These are phyloP conservation scores for Chytridium lagenaria DNA, from an alignment of 371 early-diverging fungal species.

Conservation along the genomic window DNA sequence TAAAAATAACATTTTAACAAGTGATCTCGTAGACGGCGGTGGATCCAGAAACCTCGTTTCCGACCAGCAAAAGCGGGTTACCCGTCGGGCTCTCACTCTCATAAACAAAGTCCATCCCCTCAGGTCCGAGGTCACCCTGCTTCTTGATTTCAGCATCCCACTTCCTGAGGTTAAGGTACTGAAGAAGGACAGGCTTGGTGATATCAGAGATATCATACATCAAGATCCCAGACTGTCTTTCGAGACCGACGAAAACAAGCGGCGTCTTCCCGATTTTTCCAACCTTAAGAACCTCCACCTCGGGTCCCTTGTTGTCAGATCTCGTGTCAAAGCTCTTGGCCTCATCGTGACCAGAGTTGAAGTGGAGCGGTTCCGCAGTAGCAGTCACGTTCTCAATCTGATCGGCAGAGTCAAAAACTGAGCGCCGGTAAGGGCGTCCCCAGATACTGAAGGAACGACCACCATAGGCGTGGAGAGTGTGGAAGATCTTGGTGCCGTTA, in stretches of 20 bases:
- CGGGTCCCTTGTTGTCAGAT: conserved; percentile 21
- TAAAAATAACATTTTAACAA: not conserved
- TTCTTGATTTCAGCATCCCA: not conserved
- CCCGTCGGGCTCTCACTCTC: conserved; percentile 14
- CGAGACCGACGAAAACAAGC: conserved; percentile 11
- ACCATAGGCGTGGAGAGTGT: conserved; percentile 14
- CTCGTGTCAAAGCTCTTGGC: conserved; percentile 8
- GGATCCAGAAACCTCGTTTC: conserved; percentile 19
- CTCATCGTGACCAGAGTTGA: conserved; percentile 18
- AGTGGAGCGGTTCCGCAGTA: not conserved
- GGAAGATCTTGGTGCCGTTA: conserved; percentile 13
- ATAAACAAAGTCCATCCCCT: conserved; percentile 20
- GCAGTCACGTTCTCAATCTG: conserved; percentile 9
- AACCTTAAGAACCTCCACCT: conserved; percentile 5
- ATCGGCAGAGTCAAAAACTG: conserved; percentile 15
- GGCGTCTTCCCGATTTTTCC: conserved; percentile 6
- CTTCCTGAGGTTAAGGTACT: conserved; percentile 10
- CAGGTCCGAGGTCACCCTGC: conserved; percentile 21
- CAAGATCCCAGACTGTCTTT: conserved; percentile 14
- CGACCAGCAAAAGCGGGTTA: conserved; percentile 15
- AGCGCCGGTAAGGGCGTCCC: not conserved
- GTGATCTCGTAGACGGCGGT: conserved; percentile 16
- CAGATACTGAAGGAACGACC: conserved; percentile 7
- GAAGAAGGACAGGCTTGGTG: not conserved
- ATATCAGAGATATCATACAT: conserved; percentile 17